A percentile compares a stretch with the other conserved stretches of the same genome.
phyloP scores from a whole-genome alignment of 768 basidiomycete species.

The Termitomyces sp. region DNA sequence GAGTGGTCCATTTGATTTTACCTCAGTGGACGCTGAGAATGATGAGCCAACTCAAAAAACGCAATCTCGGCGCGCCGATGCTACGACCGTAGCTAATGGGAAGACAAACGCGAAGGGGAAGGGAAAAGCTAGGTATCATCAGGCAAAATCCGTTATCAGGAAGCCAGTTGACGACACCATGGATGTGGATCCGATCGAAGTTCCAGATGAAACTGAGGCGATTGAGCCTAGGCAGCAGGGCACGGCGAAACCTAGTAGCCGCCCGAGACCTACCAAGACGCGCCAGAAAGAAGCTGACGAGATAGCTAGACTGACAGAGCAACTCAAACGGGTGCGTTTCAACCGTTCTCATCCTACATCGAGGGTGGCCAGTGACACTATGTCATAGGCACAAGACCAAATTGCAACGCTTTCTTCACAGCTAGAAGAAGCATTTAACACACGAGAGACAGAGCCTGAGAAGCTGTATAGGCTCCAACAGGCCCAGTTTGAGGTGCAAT shows the following conservation, averaged over 20 bases:
- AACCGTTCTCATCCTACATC: not conserved
- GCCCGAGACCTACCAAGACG: not conserved
- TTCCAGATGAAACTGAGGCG: slow-evolving; percentile 11
- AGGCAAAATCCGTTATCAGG: slow-evolving; percentile 12
- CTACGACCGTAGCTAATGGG: slow-evolving; percentile 15
- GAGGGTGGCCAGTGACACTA: not conserved
- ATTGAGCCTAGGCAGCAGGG: not conserved
- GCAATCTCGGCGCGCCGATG: slow-evolving; percentile 2
- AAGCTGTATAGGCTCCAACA: slow-evolving; percentile 40
- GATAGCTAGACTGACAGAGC: slow-evolving; percentile 15
- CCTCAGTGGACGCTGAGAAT: not conserved
- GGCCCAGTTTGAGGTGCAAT: slow-evolving; percentile 43
- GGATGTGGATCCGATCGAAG: slow-evolving; percentile 16
- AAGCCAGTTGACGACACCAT: slow-evolving; percentile 13
- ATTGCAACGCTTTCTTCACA: slow-evolving; percentile 44
- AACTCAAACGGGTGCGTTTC: slow-evolving; percentile 21
- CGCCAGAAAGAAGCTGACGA: slow-evolving; percentile 7
- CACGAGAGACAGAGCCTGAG: slow-evolving; percentile 65
- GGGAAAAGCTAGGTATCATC: slow-evolving; percentile 25
- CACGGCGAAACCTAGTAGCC: slow-evolving; percentile 8
- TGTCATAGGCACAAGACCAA: slow-evolving; percentile 32
- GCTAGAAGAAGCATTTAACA: slow-evolving; percentile 51
- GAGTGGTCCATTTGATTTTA: slow-evolving; percentile 6
- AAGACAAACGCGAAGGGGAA: slow-evolving; percentile 24
- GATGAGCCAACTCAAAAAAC: slow-evolving; percentile 1